Base-by-base conservation (phyloP, 768 basidiomycete species). In the Lentinula aciculospora region DNA sequence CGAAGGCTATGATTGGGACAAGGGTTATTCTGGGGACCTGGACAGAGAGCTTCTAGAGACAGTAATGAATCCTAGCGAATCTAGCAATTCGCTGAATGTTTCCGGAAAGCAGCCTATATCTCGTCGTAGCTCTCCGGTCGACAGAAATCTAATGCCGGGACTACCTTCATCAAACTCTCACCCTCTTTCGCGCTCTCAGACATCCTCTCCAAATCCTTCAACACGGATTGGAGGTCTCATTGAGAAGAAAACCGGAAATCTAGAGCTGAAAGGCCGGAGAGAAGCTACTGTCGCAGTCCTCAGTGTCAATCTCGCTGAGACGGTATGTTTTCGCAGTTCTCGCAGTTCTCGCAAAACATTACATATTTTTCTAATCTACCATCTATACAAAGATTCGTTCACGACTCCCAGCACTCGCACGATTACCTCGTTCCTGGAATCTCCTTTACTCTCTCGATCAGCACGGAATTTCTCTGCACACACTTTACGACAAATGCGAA, bases 371-470 rank as follows among this genome's bases (percentile, higher is more conserved):
- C 39, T 47, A 21, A 39, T 42, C 50, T 19, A 17, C 45, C 44
- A 19, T 7, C 19, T 9, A 34, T 42, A n/a, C 42, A 15, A 53
- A 93, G 91, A 74, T 94, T 25, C 86, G 90, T 0, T 71, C 83
- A 1, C 76, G 84, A 58, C 77, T 95, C 1, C 88, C 92, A 0
- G 84, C 91, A 0, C 79, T 94, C 5, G 76, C 82, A 1, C 85
- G 88, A 3, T 81, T 95, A 17, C 79, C 86, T 0, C 75, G 77
- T 6, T 72, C 77, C 28, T 96, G 94, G 94, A 80, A 80, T 0
- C 80, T 95, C 0, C 71, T 94, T 4, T 94, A 95, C 72, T 94
- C 92, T 15, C 78, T 97, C 17, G 96, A 98, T 66, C 94, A 97
- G 65, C 90, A 98, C 63, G 96, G 96, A 0, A 94, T 95, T 45